phyloP scores from a whole-genome alignment of 352 stramenopile species.

The Phytophthora fragariaefolia region DNA sequence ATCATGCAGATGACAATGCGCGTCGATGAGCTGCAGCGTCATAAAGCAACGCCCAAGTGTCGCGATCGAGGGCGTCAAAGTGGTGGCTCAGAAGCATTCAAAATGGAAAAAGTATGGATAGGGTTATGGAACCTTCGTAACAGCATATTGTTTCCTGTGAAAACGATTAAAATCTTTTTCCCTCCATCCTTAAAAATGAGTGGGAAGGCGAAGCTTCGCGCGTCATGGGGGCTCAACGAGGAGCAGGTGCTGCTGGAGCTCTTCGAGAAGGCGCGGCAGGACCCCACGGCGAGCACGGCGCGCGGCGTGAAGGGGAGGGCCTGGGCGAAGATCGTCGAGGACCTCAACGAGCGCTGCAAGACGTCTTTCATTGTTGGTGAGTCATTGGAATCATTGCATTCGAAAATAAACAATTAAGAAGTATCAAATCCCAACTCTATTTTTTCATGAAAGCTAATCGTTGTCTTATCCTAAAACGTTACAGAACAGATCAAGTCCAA shows the following conservation, averaged over 20 bases:
- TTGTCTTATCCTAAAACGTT: neutral
- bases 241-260: conserved; percentile 43
- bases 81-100: neutral
- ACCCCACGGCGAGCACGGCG: conserved; percentile 26
- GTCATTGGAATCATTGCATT: conserved; percentile 1
- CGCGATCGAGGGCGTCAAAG: neutral
- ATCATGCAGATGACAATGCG: conserved; percentile 82
- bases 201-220: conserved; percentile 22
- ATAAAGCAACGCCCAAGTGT: conserved; percentile 24
- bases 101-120: neutral
- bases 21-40: conserved; percentile 50
- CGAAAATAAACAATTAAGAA: neutral
- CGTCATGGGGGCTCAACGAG: conserved; percentile 26
- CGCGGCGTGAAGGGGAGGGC: conserved; percentile 26
- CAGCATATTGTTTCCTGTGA: conserved; percentile 17
- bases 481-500: conserved; percentile 51
- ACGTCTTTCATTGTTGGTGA: conserved; percentile 37
- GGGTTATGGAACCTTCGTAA: neutral
- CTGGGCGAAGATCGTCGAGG: conserved; percentile 31
- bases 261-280: conserved; percentile 40
- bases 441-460: neutral
- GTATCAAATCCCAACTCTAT: neutral
- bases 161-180: conserved; percentile 22
- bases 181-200: conserved; percentile 31
- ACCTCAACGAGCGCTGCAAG: conserved; percentile 37